Evolutionary conservation across 345 rosid genomes (phyloP).

Genomic region (Aquilaria sinensis): DNA sequence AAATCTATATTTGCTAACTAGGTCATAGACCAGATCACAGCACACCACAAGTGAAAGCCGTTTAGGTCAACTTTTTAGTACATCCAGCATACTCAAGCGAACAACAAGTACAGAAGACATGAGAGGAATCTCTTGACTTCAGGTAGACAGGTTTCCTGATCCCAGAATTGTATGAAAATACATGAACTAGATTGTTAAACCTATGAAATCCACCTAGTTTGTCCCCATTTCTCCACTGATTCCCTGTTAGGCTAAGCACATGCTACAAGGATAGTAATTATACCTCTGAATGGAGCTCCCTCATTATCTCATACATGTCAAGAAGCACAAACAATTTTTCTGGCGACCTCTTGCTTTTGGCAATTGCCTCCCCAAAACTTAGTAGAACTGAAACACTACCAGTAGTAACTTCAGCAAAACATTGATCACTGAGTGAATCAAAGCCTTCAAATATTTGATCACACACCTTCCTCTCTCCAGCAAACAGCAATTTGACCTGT

Average conservation of each 20-base stretch:
- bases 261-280: conserved; percentile 8
- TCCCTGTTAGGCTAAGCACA: background rate
- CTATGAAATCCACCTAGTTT: background rate
- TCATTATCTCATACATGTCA: conserved; percentile 98
- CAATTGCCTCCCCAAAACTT: conserved; percentile 99
- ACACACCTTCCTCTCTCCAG: conserved; percentile 90
- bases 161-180: conserved; percentile 8
- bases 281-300: conserved; percentile 97
- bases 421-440: conserved; percentile 85
- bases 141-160: background rate
- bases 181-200: background rate
- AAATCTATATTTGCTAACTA: too few species aligned
- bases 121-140: too few species aligned
- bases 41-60: too few species aligned
- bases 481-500: conserved; percentile 93
- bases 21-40: too few species aligned
- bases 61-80: too few species aligned
- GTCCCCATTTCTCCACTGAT: conserved; percentile 4
- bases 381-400: conserved; percentile 86
- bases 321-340: conserved; percentile 96
- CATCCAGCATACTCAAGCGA: too few species aligned
- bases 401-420: conserved; percentile 80
- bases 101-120: too few species aligned
- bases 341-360: conserved; percentile 95
- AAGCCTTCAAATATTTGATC: conserved; percentile 87